These are phyloP conservation scores for Brasilioporus rufonigricans DNA, from an alignment of 768 basidiomycete species.

Conservation along the genomic window DNA sequence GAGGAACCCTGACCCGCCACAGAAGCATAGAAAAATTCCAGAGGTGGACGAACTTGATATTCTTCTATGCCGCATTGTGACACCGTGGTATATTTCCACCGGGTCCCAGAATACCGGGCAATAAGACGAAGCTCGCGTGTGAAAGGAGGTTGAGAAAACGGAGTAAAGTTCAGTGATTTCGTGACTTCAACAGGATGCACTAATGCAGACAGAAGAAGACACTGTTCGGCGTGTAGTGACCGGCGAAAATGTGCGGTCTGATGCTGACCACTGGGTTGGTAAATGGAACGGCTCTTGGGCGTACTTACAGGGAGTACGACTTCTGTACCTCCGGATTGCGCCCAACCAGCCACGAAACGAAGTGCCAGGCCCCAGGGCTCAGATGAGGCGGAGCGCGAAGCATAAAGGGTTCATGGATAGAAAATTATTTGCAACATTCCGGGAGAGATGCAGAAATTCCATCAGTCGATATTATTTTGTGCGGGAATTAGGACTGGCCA, in stretches of 20 bases:
- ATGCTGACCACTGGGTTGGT: not conserved
- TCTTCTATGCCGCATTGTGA: slow-evolving; percentile 19
- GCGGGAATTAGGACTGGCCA: slow-evolving; percentile 23
- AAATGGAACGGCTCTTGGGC: not conserved
- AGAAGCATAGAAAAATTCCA: slow-evolving; percentile 25
- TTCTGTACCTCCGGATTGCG: slow-evolving; percentile 6
- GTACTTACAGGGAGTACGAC: not conserved
- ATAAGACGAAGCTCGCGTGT: slow-evolving; percentile 14
- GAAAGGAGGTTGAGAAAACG: slow-evolving; percentile 13
- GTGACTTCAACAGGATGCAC: slow-evolving; percentile 5
- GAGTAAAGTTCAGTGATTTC: slow-evolving; percentile 17
- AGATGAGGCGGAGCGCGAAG: slow-evolving; percentile 9
- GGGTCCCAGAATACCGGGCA: slow-evolving; percentile 10
- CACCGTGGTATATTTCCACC: slow-evolving; percentile 16
- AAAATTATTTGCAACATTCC: slow-evolving; percentile 9
- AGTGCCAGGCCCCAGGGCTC: not conserved
- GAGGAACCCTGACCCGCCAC: slow-evolving; percentile 21
- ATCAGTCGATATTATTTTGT: slow-evolving; percentile 1
- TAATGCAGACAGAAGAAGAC: slow-evolving; percentile 7
- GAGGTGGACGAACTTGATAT: slow-evolving; percentile 19
- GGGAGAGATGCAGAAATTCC: slow-evolving; percentile 5
- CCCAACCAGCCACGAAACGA: not conserved
- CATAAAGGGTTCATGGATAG: slow-evolving; percentile 10
- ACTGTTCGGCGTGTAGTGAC: not conserved
- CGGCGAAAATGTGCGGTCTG: not conserved